These are phyloP conservation scores for Gloeophyllum trabeum DNA, from an alignment of 768 basidiomycete species.

Conservation along the genomic window DNA sequence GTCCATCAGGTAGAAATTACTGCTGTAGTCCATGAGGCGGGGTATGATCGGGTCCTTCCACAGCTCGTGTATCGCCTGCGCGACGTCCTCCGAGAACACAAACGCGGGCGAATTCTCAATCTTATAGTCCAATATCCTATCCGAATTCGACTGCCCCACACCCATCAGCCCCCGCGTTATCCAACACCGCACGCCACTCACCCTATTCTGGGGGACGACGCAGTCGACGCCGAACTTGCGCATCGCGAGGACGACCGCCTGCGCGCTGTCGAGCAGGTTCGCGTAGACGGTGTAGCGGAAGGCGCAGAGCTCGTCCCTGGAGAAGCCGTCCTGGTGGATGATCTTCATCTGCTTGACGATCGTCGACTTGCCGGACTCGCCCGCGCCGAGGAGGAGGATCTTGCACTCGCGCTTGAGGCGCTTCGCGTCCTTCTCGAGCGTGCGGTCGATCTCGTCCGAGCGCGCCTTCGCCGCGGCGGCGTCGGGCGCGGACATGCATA, in stretches of 20 bases:
- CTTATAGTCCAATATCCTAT: neutral
- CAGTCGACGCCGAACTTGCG: slow-evolving; percentile 79
- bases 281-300: slow-evolving; percentile 75
- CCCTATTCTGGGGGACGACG: slow-evolving; percentile 51
- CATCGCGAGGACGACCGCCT: slow-evolving; percentile 78
- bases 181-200: slow-evolving; percentile 15
- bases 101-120: slow-evolving; percentile 20
- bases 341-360: slow-evolving; percentile 99
- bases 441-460: slow-evolving; percentile 70
- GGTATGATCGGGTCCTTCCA: slow-evolving; percentile 57
- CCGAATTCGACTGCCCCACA: neutral
- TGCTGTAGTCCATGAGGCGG: slow-evolving; percentile 41
- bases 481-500: slow-evolving; percentile 45
- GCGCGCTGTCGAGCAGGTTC: slow-evolving; percentile 83
- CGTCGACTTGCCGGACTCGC: slow-evolving; percentile 91
- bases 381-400: slow-evolving; percentile 86
- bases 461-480: slow-evolving; percentile 49
- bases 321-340: slow-evolving; percentile 89
- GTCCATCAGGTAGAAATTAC: slow-evolving; percentile 91
- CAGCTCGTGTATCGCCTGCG: slow-evolving; percentile 54
- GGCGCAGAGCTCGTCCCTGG: slow-evolving; percentile 59
- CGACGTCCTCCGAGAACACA: slow-evolving; percentile 50
- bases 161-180: neutral
- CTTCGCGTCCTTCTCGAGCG: slow-evolving; percentile 78
- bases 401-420: slow-evolving; percentile 84